Evolutionary conservation across 306 rosid genomes (phyloP), one percentile per base, ranked within the genome.

Genomic region (Cyclanthera cordifolia): DNA sequence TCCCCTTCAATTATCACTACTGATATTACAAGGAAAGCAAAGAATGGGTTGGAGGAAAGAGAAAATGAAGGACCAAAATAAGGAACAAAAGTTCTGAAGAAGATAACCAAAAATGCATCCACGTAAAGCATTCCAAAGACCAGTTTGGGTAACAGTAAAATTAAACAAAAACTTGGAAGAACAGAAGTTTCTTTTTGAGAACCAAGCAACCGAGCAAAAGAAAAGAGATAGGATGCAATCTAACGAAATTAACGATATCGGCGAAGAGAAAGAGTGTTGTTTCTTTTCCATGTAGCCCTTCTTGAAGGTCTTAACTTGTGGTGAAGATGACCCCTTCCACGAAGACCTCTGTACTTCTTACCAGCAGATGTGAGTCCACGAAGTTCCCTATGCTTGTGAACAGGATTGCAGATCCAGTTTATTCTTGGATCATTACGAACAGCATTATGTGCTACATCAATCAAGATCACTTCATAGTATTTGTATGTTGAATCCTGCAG

Each of bases 321-420:
- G 82, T 88, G 41, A 2, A 39, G 60, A 57, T 91, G 97, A 0
- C 97, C 97, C 79, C 80, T 86, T 60, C 97, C 97, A 0, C 85
- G 83, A 28, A 91, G 71, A 5, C 96, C 96, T 61, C 96, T 88
- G 82, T 79, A 83, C 15, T 80, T 77, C 82, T 88, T 88, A 3
- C 97, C 95, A 19, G 96, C 96, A 47, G 95, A 87, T 6, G 95
- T 91, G 68, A 83, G 87, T 1, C 97, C 97, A 3, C 97, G 85
- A 15, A 88, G 80, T 79, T 90, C 97, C 77, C 97, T 88, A 67
- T 86, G 97, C 70, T 86, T 91, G 79, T 91, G 97, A 2, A 86
- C 94, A 8, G 97, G 89, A 15, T 85, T 85, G 80, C 81, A 79
- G 7, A 91, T 77, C 97, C 97, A 91, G 57, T 85, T 88, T 73